Conservation (phyloP, 2,329 filamentous ascomycete species). For the Aspergillus luchuensis region DNA sequence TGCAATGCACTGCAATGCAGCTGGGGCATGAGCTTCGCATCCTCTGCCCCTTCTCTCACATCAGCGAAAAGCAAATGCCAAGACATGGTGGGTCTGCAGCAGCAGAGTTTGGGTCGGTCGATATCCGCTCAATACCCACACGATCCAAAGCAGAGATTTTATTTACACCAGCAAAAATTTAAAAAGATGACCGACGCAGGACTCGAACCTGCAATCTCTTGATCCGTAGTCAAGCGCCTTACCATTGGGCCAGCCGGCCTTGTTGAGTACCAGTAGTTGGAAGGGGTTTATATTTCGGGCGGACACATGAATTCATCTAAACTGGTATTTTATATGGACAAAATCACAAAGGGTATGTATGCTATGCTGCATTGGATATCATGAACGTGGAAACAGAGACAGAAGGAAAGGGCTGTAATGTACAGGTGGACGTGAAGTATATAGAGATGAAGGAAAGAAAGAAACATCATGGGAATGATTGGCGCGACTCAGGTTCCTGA, state of each 20-base stretch:
- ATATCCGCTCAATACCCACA: neutral
- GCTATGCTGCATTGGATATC: constrained; percentile 14
- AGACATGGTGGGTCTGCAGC: too few relatives aligned
- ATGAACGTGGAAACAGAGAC: neutral
- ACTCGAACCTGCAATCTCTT: constrained; percentile 55
- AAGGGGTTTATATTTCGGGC: neutral
- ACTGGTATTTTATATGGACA: neutral
- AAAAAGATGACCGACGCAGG: constrained; percentile 42
- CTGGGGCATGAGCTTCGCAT: too few relatives aligned
- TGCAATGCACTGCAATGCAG: too few relatives aligned
- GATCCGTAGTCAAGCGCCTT: constrained; percentile 57
- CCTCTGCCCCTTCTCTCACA: too few relatives aligned
- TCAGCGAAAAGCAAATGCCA: too few relatives aligned
- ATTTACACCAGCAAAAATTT: neutral
- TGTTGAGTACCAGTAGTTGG: accelerated
- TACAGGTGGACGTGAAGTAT: neutral
- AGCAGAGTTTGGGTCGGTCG: too few relatives aligned
- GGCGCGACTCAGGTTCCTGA: neutral
- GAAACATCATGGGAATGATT: neutral
- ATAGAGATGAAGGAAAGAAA: constrained; percentile 3
- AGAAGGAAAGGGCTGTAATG: neutral
- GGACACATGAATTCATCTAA: neutral
- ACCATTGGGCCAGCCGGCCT: constrained; percentile 32
- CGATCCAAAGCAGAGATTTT: neutral
- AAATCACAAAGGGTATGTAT: neutral